Evolutionary conservation across 1,284 basidiomycete species (phyloP), one percentile per base, ranked within the genome.

Genomic region (Crucibulum cyathiforme): DNA sequence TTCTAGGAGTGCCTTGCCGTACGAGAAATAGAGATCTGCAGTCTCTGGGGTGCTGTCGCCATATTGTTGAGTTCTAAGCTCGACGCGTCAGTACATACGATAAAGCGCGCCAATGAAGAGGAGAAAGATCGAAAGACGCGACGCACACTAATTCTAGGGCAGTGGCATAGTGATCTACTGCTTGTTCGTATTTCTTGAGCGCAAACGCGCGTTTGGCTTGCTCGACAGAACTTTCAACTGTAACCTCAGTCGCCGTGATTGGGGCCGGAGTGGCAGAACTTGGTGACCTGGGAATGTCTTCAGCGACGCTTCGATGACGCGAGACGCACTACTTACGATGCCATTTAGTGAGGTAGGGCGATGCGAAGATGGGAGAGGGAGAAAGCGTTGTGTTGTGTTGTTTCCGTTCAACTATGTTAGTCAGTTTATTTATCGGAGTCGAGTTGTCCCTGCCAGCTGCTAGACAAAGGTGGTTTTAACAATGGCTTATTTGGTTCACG

Each of bases 1-100:
- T 80, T 96, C 94, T 60, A 95, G 82, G 46, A 96, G 77, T 7
- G 95, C 92, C 73, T 90, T 93, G 8, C 95, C 95, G 69, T 97
- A 97, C 13, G 85, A 80, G 62, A 95, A 90, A 63, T 96, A 92
- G 35, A 96, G 72, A 67, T 95, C 93, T 9, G 94, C 95, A 61
- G 85, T 88, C 70, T 92, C 87, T 1, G 90, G 87, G 38, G 91
- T 85, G 64, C 91, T 82, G 58, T 96, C 93, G 48, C 86, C 90
- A 58, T 88, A 79, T 62, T 89, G 80, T 70, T 85, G 78, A 45
- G 91, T 90, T 67, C 94, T 96, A 57, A n/a, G 34, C 53, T 60
- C 50, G 47, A 58, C 56, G 59, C 58, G 64, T 63, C 38, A 65
- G 53, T 61, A 34, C 8, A 47, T 46, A 17, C 24, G 39, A 53